Base-by-base conservation (phyloP, 441 rosid species). In the Adansonia grandidieri region DNA sequence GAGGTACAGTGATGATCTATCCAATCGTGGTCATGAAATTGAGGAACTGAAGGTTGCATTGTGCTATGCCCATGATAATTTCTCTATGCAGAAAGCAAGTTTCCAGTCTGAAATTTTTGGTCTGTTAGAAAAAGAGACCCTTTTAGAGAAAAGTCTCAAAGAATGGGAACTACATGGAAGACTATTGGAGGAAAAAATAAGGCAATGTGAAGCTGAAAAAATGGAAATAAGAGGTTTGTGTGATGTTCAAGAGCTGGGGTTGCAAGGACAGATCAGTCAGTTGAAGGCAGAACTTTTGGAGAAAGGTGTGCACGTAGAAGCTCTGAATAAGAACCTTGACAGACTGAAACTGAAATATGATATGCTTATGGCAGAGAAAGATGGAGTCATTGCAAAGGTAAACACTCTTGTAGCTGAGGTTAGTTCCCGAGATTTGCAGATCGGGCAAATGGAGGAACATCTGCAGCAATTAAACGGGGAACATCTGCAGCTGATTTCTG, bases 341-440 rank as follows among this genome's bases (percentile, higher is more conserved):
- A 80, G 13, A 10, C 80, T 87, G 5, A 91, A 90, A 78, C 74
- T 84, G 79, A 87, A 85, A 28, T 81, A 82, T 28, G 93, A 91
- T 65, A 85, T 80, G 92, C 82, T 93, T 6, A 77, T 80, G 89
- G 87, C 87, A 9, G 95, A 91, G 82, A 92, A 82, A 81, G 95
- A 92, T 73, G 89, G 57, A 82, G 50, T 86, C 67, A 82, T 9
- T 79, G 95, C 92, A 8, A 82, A 87, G 84, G 73, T 88, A 51
- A 75, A 86, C 71, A 84, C 77, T 7, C 82, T 90, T 19, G 50
- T 57, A 62, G 93, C 92, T 45, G 90, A 88, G 47, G 54, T 82
- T 75, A 80, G 85, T 64, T 78, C 80, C 66, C 80, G 77, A 78
- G 88, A 90, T 20, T 64, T 83, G 71, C 85, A 78, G 37, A 83